A percentile compares a stretch with the other conserved stretches of the same genome.
Conservation (phyloP, 257 asterid species). For the Echium plantagineum region DNA sequence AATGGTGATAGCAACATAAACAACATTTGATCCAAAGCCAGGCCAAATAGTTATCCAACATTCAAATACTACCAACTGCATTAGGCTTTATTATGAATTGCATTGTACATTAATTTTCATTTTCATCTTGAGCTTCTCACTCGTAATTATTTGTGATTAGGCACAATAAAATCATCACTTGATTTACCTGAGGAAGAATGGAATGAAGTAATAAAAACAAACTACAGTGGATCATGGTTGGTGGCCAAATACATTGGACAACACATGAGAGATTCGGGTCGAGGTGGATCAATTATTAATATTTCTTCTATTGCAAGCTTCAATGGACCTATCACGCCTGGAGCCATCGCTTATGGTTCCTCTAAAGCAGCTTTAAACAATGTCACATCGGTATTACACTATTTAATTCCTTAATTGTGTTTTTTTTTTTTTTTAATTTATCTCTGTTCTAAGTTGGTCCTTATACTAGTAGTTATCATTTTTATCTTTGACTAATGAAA, state of each 20-base stretch:
- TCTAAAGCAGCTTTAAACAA: slow-evolving; percentile 13
- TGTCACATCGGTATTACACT: slow-evolving; percentile 3
- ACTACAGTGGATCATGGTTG: slow-evolving; percentile 7
- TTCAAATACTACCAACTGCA: too few species aligned
- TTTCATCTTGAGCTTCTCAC: too few species aligned
- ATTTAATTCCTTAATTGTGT: not conserved
- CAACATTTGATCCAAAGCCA: too few species aligned
- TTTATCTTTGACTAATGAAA: too few species aligned
- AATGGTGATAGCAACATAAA: too few species aligned
- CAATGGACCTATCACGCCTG: slow-evolving; percentile 3
- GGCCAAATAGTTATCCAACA: too few species aligned
- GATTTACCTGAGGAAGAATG: slow-evolving; percentile 9
- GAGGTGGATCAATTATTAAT: slow-evolving; percentile 11
- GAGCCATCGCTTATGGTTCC: slow-evolving; percentile 12
- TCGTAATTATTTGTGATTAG: not conserved
- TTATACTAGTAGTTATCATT: too few species aligned
- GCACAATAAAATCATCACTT: slow-evolving; percentile 4
- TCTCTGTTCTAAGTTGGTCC: too few species aligned
- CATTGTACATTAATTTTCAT: too few species aligned
- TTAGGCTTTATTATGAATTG: too few species aligned
- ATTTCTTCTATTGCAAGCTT: slow-evolving; percentile 9
- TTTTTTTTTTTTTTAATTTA: too few species aligned
- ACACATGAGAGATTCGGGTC: slow-evolving; percentile 2
- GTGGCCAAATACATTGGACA: slow-evolving; percentile 2
- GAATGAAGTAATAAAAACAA: not conserved